Base-by-base conservation (phyloP, 176 grass and related monocot genomes). In the Oryza brachyantha region DNA sequence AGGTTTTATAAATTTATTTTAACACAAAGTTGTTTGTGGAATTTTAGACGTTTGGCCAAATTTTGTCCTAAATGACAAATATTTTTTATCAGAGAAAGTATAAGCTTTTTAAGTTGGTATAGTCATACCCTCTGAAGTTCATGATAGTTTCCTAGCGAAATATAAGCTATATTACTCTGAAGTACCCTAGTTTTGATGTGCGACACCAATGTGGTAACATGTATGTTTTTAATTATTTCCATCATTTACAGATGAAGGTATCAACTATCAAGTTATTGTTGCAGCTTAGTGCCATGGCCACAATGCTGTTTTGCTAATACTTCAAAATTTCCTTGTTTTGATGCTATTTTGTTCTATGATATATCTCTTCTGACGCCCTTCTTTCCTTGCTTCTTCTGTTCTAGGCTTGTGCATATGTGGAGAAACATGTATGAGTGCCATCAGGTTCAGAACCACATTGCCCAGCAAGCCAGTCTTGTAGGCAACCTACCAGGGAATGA, bases 381-480 rank as follows among this genome's bases (percentile, higher is more conserved):
- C 34, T 59, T 85, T 24, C 61, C 48, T 82, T 73, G n/a, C 39
- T 86, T 84, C n/a, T 86, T 61, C 77, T 75, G 76, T 38, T 46
- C 10, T 82, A 99, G 96, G 54, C 88, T 99, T 27, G 81, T 92
- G 39, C 79, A 93, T 70, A 99, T 99, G 96, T 99, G 96, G 96
- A 91, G 84, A 86, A 90, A 73, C 71, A 96, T 99, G 96, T 78
- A 93, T 26, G 92, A 96, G 75, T 99, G 92, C 63, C 96, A 99
- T 85, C 86, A 99, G 73, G 92, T 93, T 79, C 96, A 99, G 79
- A 89, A 84, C 68, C 88, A 91, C 22, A 69, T 93, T 55, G 90
- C 92, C 31, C 96, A 99, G 78, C 90, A 93, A 78, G 84, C 78
- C 79, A 90, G 52, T 78, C 81, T 88, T 62, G 76, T 99, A 42